phyloP scores from a whole-genome alignment of 768 basidiomycete genomes.

The Collybia mongolica region DNA sequence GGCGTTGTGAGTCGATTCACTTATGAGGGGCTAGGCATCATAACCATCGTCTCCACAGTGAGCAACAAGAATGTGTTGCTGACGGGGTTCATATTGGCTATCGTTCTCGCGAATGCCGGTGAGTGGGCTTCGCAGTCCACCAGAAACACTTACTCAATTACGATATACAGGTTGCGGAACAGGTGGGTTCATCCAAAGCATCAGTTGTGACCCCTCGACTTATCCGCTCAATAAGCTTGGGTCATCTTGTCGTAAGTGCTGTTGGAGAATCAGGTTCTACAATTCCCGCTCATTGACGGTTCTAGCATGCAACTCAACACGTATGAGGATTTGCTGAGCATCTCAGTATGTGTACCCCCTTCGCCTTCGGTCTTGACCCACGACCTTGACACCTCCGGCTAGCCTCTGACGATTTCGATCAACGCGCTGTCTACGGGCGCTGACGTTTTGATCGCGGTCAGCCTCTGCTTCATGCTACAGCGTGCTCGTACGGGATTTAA shows the following conservation, averaged over 20 bases:
- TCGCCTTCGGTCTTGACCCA: not conserved
- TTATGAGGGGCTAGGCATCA: not conserved
- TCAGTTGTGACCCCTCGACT: not conserved
- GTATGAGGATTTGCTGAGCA: conserved; percentile 29
- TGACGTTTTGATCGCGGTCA: conserved; percentile 48
- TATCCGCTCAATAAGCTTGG: conserved; percentile 30
- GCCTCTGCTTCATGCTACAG: conserved; percentile 46
- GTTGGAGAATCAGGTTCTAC: not conserved
- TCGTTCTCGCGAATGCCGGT: conserved; percentile 32
- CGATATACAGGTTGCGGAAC: conserved; percentile 28
- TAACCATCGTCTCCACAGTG: conserved; percentile 21
- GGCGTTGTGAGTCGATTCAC: conserved; percentile 31
- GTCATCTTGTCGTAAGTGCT: conserved; percentile 37
- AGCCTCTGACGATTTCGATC: conserved; percentile 49
- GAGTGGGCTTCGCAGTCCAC: conserved; percentile 5
- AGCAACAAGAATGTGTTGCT: conserved; percentile 38
- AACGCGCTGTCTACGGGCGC: conserved; percentile 47
- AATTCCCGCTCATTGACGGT: not conserved
- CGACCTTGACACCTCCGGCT: not conserved
- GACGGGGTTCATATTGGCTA: conserved; percentile 26
- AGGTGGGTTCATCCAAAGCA: conserved; percentile 20
- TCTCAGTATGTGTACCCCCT: conserved; percentile 29
- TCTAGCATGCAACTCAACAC: conserved; percentile 37
- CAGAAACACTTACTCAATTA: not conserved
- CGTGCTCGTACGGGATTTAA: conserved; percentile 51